These are phyloP conservation scores for Juglanconis sp. DNA, from an alignment of 2,329 filamentous ascomycete species.

Conservation along the genomic window DNA sequence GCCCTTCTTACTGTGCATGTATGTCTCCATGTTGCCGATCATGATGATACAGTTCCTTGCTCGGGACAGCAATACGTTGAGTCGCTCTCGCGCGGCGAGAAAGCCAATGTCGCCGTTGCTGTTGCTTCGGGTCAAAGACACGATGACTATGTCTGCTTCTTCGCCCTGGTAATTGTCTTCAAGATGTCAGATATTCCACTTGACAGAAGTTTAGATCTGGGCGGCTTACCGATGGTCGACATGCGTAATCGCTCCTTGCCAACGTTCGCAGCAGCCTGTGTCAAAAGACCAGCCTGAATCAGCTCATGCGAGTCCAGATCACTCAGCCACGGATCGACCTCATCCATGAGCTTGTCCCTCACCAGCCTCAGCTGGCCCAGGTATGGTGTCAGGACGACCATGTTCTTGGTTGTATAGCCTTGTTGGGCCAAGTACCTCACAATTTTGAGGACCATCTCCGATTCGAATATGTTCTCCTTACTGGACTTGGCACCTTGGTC, in stretches of 20 bases:
- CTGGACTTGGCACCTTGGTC: slow-evolving; percentile 49
- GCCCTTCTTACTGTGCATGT: slow-evolving; percentile 57
- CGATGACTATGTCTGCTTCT: slow-evolving; percentile 70
- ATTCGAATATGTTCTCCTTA: slow-evolving; percentile 65
- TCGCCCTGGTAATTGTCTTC: slow-evolving; percentile 77
- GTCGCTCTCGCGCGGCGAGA: slow-evolving; percentile 59
- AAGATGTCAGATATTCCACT: background rate
- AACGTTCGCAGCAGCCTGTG: slow-evolving; percentile 46
- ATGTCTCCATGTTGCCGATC: slow-evolving; percentile 67
- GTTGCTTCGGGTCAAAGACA: slow-evolving; percentile 67
- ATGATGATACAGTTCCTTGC: slow-evolving; percentile 65
- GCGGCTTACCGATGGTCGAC: slow-evolving; percentile 63
- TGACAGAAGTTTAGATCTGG: background rate
- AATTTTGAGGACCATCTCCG: slow-evolving; percentile 59
- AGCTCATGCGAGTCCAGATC: slow-evolving; percentile 66
- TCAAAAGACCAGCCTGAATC: slow-evolving; percentile 59
- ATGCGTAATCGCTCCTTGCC: slow-evolving; percentile 54
- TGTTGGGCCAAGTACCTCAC: slow-evolving; percentile 69
- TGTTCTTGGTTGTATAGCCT: slow-evolving; percentile 61
- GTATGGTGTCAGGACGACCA: slow-evolving; percentile 71
- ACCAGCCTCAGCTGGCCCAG: slow-evolving; percentile 64
- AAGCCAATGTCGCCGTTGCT: slow-evolving; percentile 64
- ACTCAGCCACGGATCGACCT: slow-evolving; percentile 64
- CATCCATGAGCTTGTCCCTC: slow-evolving; percentile 45
- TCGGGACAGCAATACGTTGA: slow-evolving; percentile 69